Evolutionary conservation across 2,329 filamentous ascomycete genomes (phyloP).

Genomic region (Trichophaea hybrida): DNA sequence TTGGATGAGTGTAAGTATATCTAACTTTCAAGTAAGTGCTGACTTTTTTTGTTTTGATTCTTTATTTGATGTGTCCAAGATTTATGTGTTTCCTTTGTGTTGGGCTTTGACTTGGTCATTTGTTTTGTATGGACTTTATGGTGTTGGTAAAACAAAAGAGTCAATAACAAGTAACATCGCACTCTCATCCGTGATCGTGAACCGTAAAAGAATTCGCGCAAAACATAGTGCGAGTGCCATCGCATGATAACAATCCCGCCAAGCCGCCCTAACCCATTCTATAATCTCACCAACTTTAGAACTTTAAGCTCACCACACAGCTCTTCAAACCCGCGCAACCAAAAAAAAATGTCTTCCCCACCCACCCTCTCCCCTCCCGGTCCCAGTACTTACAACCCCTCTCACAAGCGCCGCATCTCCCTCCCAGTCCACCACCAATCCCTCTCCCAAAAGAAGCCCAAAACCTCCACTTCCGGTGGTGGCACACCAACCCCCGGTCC

Average conservation of each 20-base stretch:
- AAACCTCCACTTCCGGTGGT: slow-evolving; percentile 7
- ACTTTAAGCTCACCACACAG: not conserved
- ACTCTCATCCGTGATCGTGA: too few species aligned
- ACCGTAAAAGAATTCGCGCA: too few species aligned
- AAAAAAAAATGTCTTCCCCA: slow-evolving; percentile 16
- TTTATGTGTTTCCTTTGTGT: not conserved
- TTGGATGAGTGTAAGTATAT: not conserved
- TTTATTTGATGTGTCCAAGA: too few species aligned
- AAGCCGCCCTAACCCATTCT: not conserved
- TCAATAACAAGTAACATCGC: too few species aligned
- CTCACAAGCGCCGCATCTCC: slow-evolving; percentile 22
- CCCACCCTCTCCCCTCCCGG: slow-evolving; percentile 10
- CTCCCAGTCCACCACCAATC: slow-evolving; percentile 9
- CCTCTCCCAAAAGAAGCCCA: slow-evolving; percentile 17
- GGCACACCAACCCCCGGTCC: slow-evolving; percentile 16
- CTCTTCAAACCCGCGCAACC: not conserved
- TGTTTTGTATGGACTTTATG: too few species aligned
- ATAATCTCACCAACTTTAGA: not conserved
- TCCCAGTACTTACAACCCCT: slow-evolving; percentile 4
- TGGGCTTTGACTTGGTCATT: too few species aligned
- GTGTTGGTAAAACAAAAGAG: too few species aligned
- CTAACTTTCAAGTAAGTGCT: not conserved
- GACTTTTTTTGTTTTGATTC: not conserved
- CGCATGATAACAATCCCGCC: not conserved
- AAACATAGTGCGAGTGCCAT: not conserved